Percentiles rank a stretch among this genome's conserved stretches.
Evolutionary conservation across 2,329 filamentous ascomycete species (phyloP).

Genomic region (Tolypocladium pustulatum): DNA sequence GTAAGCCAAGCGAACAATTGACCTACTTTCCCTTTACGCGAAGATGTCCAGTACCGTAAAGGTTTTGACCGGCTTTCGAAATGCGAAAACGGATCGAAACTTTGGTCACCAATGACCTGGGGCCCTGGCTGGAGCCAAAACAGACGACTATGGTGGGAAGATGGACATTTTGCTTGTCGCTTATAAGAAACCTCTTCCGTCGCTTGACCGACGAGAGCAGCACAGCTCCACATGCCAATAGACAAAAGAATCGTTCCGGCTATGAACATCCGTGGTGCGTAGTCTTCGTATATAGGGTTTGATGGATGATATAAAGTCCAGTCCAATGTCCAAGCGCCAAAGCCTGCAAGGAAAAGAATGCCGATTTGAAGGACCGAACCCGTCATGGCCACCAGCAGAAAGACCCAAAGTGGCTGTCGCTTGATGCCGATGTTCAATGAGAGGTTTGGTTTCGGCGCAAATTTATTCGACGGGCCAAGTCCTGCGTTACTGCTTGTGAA

Average conservation of each 20-base stretch:
- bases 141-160: background rate
- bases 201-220: slow-evolving; percentile 9
- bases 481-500: background rate
- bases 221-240: slow-evolving; percentile 11
- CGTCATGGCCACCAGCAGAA: slow-evolving; percentile 2
- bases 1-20: slow-evolving; percentile 1
- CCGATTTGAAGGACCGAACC: slow-evolving; percentile 7
- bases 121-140: slow-evolving; percentile 12
- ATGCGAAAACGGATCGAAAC: slow-evolving; percentile 11
- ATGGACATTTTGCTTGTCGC: background rate
- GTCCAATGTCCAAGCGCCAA: slow-evolving; percentile 6
- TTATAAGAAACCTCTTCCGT: slow-evolving; percentile 7
- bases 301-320: slow-evolving; percentile 4
- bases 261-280: slow-evolving; percentile 10
- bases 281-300: slow-evolving; percentile 1
- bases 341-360: slow-evolving; percentile 7
- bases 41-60: slow-evolving; percentile 5
- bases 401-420: slow-evolving; percentile 3
- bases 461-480: background rate
- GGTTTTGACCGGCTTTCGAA: slow-evolving; percentile 2
- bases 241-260: slow-evolving; percentile 8
- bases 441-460: slow-evolving; percentile 6
- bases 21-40: background rate
- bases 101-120: slow-evolving; percentile 13
- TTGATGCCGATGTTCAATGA: slow-evolving; percentile 7